Base-by-base conservation (phyloP, 768 basidiomycete genomes). In the Lyophyllum shimeji region DNA sequence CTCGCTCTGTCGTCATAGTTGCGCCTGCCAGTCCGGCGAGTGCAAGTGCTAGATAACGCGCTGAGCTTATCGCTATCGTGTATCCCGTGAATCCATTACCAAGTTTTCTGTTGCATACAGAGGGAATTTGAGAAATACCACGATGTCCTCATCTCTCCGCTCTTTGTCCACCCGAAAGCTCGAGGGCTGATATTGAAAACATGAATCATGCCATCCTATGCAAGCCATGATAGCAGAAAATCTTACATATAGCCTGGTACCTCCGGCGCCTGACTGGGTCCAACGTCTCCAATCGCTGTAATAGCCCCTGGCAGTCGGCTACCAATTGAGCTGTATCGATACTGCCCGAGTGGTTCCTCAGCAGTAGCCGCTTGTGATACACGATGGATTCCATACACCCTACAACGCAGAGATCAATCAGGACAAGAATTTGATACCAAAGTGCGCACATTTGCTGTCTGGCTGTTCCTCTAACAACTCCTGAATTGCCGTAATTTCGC, bases 351-450 rank as follows among this genome's bases (percentile, higher is more conserved):
- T 82, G 74, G 29, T 82, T 76, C 51, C 69, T 71, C n/a, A 89
- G 57, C 24, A 93, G 70, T n/a, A 93, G 70, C 24, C 75, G 77
- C 65, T 87, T 87, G 72, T 97, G 97, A 63, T 90, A 82, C 1
- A 94, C 86, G 34, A 97, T 78, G 0, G 93, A 92, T 64, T 96
- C 94, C 80, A 98, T 86, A 66, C 94, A 96, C 95, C 95, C 95
- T 97, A 58, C 18, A 42, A 52, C 39, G 29, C 50, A 57, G 24
- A 33, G 46, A 54, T 39, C 55, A 44, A 23, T 49, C n/a, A 45
- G 18, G 34, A 20, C 21, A 46, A 52, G 24, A 11, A 31, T 34
- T 46, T 18, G 42, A 48, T 24, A 7, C 24, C 24, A 53, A 9
- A 43, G 31, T 8, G 53, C 85, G 52, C 67, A 93, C 95, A 98